Base-by-base conservation (phyloP, 1,139 yeast species). In the Debaryomycetaceae sp. region DNA sequence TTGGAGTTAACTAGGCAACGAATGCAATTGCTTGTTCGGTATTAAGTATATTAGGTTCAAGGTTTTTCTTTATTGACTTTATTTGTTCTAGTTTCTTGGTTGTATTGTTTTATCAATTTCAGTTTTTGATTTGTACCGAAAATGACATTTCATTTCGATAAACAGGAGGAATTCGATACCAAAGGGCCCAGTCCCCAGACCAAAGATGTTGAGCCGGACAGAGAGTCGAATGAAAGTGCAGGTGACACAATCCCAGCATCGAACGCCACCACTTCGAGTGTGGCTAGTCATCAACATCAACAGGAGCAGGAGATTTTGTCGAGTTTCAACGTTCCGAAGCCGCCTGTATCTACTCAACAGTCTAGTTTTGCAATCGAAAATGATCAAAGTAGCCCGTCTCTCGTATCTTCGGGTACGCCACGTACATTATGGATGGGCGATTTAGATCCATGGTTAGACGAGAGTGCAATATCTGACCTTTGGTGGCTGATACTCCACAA, bases 361-460 rank as follows among this genome's bases (percentile, higher is more conserved):
- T 62, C 67, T 35, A 61, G 59, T 35, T 61, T 49, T 19, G 64
- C 58, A 6, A 56, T 50, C 5, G 49, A 45, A 31, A 40, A 41
- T 22, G 51, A 48, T 13, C 41, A 42, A 31, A 24, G 29, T 2
- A 33, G 30, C 9, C 47, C 40, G 2, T 22, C 26, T 8, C 26
- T 8, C 11, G 34, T 40, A 11, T 17, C 33, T 6, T 8, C 44
- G 3, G 36, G 43, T 13, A 69, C 75, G 11, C 83, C 83, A 29
- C 63, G 80, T 42, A 79, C 85, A 2, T 55, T 79, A 37, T 81
- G 87, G 87, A 84, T 84, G 92, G 92, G 92, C 16, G 92, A 83
- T 53, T 65, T 84, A 48, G 91, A 83, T 53, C 87, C 86, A 14
- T 76, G 81, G 74, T 74, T 86, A 63, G 86, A 81, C 50, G 91